Evolutionary conservation across 331 rosid genomes (phyloP).

Genomic region (Ulmus americana): DNA sequence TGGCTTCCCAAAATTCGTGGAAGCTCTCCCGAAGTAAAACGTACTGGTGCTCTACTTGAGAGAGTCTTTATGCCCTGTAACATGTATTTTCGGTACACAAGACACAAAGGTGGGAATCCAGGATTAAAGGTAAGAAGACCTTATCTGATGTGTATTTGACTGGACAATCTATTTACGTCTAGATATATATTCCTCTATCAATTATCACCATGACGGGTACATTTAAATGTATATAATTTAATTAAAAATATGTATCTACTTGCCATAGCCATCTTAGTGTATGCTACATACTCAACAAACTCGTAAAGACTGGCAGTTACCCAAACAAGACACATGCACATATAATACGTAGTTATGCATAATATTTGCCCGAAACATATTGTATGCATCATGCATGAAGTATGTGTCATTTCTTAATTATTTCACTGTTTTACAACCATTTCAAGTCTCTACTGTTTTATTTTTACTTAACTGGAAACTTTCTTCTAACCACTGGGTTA

Average conservation of each 20-base stretch:
- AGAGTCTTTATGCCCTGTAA: constrained; percentile 99
- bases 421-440: background rate
- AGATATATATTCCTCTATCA: background rate
- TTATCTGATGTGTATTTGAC: constrained; percentile 10
- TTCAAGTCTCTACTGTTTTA: background rate
- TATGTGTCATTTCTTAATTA: background rate
- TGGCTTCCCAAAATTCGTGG: constrained; percentile 93
- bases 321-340: background rate
- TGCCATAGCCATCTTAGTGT: background rate
- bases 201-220: background rate
- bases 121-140: constrained; percentile 57
- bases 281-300: background rate
- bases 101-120: constrained; percentile 98
- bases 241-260: no score
- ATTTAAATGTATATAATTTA: no score
- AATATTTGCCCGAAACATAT: background rate
- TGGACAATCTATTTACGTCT: background rate
- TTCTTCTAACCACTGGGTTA: background rate
- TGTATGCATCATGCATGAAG: background rate
- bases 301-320: background rate
- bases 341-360: background rate
- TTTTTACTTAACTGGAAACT: background rate
- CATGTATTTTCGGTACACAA: constrained; percentile 91
- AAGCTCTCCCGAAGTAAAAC: constrained; percentile 94
- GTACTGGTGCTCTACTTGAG: constrained; percentile 99